Evolutionary conservation across 148 eudicot genomes (phyloP).

Genomic region (Rhododendron molle): DNA sequence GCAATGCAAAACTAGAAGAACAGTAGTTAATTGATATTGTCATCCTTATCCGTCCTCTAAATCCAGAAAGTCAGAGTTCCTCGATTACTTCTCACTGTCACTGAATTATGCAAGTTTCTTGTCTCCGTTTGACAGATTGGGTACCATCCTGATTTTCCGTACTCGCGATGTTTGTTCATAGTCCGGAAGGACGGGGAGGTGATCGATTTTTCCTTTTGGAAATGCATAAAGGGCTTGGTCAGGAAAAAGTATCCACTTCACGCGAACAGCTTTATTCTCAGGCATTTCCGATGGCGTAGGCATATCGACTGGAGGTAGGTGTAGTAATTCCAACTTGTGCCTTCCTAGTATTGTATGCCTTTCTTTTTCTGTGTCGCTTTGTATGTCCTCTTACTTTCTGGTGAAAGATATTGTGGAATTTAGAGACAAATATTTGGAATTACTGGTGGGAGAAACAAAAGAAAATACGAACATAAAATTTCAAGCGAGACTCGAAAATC

Average conservation of each 20-base stretch:
- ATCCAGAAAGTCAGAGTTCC: background rate
- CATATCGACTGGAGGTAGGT: conserved; percentile 41
- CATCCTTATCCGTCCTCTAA: background rate
- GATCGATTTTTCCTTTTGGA: conserved; percentile 89
- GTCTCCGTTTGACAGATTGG: conserved; percentile 56
- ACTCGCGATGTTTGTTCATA: conserved; percentile 82
- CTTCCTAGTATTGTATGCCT: conserved; percentile 8
- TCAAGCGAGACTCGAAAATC: background rate
- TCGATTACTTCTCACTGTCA: background rate
- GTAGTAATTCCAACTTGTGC: conserved; percentile 11
- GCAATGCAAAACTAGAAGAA: background rate
- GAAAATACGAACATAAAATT: background rate
- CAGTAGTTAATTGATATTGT: background rate
- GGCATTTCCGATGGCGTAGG: conserved; percentile 68
- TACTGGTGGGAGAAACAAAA: conserved; percentile 2
- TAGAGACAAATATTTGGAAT: conserved; percentile 5
- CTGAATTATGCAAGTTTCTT: conserved; percentile 4
- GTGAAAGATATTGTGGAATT: conserved; percentile 14
- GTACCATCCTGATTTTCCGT: conserved; percentile 73
- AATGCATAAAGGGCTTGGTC: conserved; percentile 80
- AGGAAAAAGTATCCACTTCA: conserved; percentile 70
- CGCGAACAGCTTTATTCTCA: conserved; percentile 79
- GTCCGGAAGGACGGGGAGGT: conserved; percentile 76
- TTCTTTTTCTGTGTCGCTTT: background rate
- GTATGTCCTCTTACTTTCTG: background rate